Conservation (phyloP, 495 filamentous ascomycete species). For the Trichoderma reesei region DNA sequence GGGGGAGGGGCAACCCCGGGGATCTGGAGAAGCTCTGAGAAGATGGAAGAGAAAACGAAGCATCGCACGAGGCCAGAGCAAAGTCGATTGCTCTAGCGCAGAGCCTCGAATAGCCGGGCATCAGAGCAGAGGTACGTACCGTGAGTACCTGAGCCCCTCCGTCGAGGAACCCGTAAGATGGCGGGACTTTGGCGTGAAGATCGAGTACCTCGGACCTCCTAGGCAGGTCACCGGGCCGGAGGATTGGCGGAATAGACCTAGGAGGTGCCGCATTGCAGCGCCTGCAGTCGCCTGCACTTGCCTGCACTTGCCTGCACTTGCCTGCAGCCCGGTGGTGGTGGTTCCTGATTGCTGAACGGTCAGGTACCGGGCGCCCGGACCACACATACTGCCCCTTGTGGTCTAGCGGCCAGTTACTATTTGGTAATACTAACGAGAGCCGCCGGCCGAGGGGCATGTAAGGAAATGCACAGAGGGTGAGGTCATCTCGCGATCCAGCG, state of each 20-base stretch:
- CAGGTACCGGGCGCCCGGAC: conserved; percentile 10
- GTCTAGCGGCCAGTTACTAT: conserved; percentile 9
- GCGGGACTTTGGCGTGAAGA: neutral
- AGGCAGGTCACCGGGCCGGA: neutral
- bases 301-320: neutral
- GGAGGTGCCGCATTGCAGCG: conserved; percentile 2
- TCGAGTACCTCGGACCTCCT: neutral
- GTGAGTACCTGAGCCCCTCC: neutral
- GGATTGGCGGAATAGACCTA: neutral
- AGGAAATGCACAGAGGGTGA: neutral
- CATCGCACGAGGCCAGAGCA: neutral
- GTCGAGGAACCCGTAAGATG: neutral
- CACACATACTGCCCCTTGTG: conserved; percentile 5
- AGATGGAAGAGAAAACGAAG: neutral
- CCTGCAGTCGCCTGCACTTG: neutral
- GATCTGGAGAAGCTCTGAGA: conserved; percentile 4
- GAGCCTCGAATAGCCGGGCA: conserved; percentile 3
- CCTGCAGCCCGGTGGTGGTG: conserved; percentile 2
- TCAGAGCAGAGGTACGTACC: neutral
- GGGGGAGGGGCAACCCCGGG: neutral
- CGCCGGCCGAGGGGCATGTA: neutral
- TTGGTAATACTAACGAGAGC: conserved; percentile 9
- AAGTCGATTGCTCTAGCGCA: neutral
- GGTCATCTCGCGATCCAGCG: conserved; percentile 3
- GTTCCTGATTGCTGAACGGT: conserved; percentile 11